phyloP scores from a whole-genome alignment of 768 basidiomycete species.

The Calocera viscosa region DNA sequence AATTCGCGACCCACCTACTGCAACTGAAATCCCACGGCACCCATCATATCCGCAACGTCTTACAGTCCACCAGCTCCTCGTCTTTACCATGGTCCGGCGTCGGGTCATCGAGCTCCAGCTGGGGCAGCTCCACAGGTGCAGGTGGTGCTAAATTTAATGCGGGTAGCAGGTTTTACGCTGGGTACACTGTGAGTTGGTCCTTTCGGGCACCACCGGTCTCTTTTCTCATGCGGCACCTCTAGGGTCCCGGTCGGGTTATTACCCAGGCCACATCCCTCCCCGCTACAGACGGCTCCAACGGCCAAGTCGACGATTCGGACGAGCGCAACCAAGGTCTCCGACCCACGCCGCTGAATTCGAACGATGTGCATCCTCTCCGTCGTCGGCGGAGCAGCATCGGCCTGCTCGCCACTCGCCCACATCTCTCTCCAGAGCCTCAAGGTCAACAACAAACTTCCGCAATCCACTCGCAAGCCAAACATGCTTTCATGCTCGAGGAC shows the following conservation, averaged over 20 bases:
- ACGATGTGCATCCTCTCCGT: constrained; percentile 1
- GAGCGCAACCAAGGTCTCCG: constrained; percentile 13
- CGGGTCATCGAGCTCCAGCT: constrained; percentile 37
- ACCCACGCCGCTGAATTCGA: neutral
- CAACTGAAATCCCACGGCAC: constrained; percentile 61
- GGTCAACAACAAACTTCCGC: constrained; percentile 40
- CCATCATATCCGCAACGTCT: constrained; percentile 48
- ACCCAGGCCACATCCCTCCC: constrained; percentile 57
- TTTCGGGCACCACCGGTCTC: constrained; percentile 7
- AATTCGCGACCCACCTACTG: constrained; percentile 66
- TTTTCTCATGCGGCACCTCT: neutral
- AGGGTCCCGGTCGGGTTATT: constrained; percentile 59
- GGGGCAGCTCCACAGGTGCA: constrained; percentile 37
- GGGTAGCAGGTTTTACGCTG: constrained; percentile 56
- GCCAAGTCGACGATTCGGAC: constrained; percentile 41
- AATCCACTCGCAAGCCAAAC: constrained; percentile 27
- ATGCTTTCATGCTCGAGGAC: neutral
- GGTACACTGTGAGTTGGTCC: constrained; percentile 43
- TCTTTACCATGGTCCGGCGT: constrained; percentile 29
- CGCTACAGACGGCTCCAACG: constrained; percentile 38
- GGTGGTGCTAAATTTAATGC: constrained; percentile 62
- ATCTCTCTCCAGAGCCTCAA: constrained; percentile 38
- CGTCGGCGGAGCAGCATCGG: neutral
- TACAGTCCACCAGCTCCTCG: constrained; percentile 40
- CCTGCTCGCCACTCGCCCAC: neutral